Evolutionary conservation across 345 rosid genomes (phyloP).

Genomic region (Kernera saxatilis): DNA sequence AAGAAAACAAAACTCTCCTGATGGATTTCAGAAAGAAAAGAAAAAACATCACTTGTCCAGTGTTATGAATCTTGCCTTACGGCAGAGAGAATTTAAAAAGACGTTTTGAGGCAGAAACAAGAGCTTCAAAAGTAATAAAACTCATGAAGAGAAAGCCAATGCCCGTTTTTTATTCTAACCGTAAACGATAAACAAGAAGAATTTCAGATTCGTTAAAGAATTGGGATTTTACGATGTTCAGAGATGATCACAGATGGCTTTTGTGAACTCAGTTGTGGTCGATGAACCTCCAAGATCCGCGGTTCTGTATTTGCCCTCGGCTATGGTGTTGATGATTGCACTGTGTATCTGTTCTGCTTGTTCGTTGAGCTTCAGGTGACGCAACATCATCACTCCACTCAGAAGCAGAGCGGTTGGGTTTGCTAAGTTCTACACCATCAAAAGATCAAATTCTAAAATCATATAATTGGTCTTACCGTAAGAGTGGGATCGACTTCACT

Average conservation of each 20-base stretch:
- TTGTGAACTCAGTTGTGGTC: conserved; percentile 79
- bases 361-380: conserved; percentile 70
- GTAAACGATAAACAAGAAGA: conserved; percentile 11
- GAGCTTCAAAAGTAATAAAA: neutral
- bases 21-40: neutral
- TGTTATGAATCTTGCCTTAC: conserved; percentile 23
- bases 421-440: conserved; percentile 59
- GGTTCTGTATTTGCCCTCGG: conserved; percentile 84
- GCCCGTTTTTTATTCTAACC: conserved; percentile 19
- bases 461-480: neutral
- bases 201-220: conserved; percentile 14
- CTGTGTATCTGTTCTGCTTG: conserved; percentile 82
- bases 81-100: neutral
- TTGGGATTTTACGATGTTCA: conserved; percentile 33
- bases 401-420: conserved; percentile 94
- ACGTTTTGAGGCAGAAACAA: conserved; percentile 9
- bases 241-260: conserved; percentile 83
- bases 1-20: conserved; percentile 3
- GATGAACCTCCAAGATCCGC: conserved; percentile 89
- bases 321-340: conserved; percentile 78
- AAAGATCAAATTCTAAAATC: neutral
- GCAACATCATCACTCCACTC: conserved; percentile 82
- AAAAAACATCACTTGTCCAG: neutral
- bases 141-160: neutral
- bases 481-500: neutral